A percentile compares a stretch with the other conserved stretches of the same genome.
These are phyloP conservation scores for Clavaria fumosa DNA, from an alignment of 768 basidiomycete genomes.

Conservation along the genomic window DNA sequence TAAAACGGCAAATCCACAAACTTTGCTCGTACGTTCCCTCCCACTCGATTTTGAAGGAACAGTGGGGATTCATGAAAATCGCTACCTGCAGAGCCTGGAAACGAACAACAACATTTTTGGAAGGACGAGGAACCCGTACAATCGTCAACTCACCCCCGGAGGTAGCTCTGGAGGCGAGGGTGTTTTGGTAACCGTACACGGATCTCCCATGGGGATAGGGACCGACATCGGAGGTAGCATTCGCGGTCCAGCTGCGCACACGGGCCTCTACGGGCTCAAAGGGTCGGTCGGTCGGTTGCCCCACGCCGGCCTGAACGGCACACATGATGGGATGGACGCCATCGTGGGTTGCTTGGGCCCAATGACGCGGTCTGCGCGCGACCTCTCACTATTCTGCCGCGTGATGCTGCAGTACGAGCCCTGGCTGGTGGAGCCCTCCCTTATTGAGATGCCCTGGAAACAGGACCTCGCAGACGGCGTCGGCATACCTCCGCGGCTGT, in stretches of 20 bases:
- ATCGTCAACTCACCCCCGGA: conserved; percentile 38
- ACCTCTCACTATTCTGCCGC: conserved; percentile 36
- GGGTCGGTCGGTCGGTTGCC: conserved; percentile 42
- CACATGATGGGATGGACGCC: conserved; percentile 39
- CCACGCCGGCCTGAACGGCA: conserved; percentile 36
- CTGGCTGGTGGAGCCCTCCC: conserved; percentile 40
- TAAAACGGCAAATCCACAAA: conserved; percentile 41
- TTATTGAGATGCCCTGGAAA: conserved; percentile 32
- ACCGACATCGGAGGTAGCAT: conserved; percentile 44
- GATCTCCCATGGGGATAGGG: conserved; percentile 44
- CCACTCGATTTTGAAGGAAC: not conserved
- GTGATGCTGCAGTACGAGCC: conserved; percentile 34
- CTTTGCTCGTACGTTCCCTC: conserved; percentile 27
- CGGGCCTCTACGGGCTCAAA: conserved; percentile 43
- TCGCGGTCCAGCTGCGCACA: conserved; percentile 41
- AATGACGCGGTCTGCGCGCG: conserved; percentile 34
- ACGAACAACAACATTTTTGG: conserved; percentile 50
- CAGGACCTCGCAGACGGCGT: conserved; percentile 28
- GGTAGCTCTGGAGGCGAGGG: conserved; percentile 60
- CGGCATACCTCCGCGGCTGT: conserved; percentile 21
- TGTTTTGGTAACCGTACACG: conserved; percentile 43
- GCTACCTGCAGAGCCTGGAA: conserved; percentile 18
- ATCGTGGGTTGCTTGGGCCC: conserved; percentile 44
- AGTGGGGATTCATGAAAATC: conserved; percentile 20
- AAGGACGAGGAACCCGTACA: conserved; percentile 45